These are phyloP conservation scores for Xylaria curta DNA, from an alignment of 495 filamentous ascomycete genomes.

Conservation along the genomic window DNA sequence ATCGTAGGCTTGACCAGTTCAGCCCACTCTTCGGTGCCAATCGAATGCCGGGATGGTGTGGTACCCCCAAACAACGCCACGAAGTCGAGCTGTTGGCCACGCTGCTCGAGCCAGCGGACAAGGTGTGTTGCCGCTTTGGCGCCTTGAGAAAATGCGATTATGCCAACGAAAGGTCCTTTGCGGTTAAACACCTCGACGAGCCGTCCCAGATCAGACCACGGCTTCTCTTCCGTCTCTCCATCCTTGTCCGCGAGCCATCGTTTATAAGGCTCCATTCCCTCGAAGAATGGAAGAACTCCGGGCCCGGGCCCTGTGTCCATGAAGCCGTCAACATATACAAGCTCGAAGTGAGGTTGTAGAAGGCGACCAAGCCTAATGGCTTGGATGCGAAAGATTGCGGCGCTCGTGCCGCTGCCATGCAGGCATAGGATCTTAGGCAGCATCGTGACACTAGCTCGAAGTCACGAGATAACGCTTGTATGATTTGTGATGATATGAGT, in stretches of 20 bases:
- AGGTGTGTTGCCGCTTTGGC: slow-evolving; percentile 38
- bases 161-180: slow-evolving; percentile 37
- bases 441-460: not conserved
- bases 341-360: slow-evolving; percentile 35
- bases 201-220: slow-evolving; percentile 5
- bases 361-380: slow-evolving; percentile 31
- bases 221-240: slow-evolving; percentile 23
- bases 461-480: not conserved
- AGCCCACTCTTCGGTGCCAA: slow-evolving; percentile 8
- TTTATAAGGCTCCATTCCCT: slow-evolving; percentile 33
- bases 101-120: slow-evolving; percentile 30
- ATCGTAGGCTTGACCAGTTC: slow-evolving; percentile 24
- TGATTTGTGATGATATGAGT: not conserved
- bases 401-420: slow-evolving; percentile 28
- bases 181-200: slow-evolving; percentile 20
- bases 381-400: slow-evolving; percentile 41
- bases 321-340: slow-evolving; percentile 34
- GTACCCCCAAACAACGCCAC: slow-evolving; percentile 35
- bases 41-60: slow-evolving; percentile 29
- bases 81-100: slow-evolving; percentile 26
- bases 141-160: slow-evolving; percentile 42
- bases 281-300: slow-evolving; percentile 38
- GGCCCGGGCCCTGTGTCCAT: slow-evolving; percentile 30
- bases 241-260: slow-evolving; percentile 32
- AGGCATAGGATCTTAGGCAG: slow-evolving; percentile 37